Percentiles rank a stretch among this genome's conserved stretches.
These are phyloP conservation scores for Veloporphyrellus conicus DNA, from an alignment of 1,284 basidiomycete species.

Conservation along the genomic window DNA sequence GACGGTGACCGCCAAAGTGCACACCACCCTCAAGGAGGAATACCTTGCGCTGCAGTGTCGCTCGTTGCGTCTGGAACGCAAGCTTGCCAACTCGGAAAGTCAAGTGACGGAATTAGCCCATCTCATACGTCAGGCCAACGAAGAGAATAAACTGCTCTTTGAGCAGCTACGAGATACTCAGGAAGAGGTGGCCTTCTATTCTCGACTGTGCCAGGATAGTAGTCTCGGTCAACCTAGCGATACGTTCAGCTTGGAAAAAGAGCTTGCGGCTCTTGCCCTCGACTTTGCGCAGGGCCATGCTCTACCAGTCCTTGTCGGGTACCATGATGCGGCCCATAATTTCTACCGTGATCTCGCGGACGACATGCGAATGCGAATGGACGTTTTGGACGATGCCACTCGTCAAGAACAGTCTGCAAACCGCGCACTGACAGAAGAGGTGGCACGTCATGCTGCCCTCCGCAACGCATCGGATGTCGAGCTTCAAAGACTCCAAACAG, in stretches of 20 bases:
- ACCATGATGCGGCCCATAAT: constrained; percentile 22
- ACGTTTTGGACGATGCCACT: constrained; percentile 27
- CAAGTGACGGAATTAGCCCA: constrained; percentile 63
- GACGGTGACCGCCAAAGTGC: constrained; percentile 41
- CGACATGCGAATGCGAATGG: constrained; percentile 33
- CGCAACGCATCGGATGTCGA: constrained; percentile 39
- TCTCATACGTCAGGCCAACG: constrained; percentile 55
- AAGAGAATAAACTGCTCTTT: constrained; percentile 47
- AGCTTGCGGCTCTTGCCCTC: constrained; percentile 19
- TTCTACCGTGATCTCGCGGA: constrained; percentile 37
- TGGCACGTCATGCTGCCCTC: constrained; percentile 37
- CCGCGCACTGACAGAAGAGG: constrained; percentile 37
- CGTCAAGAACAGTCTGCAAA: constrained; percentile 32
- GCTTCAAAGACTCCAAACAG: constrained; percentile 38
- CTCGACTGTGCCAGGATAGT: constrained; percentile 19
- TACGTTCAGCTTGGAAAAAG: constrained; percentile 11
- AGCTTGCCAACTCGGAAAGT: constrained; percentile 60
- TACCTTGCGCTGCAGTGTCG: constrained; percentile 41
- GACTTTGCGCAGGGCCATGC: constrained; percentile 16
- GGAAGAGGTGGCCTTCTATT: constrained; percentile 38
- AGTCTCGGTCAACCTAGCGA: neutral
- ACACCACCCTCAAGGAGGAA: constrained; percentile 45
- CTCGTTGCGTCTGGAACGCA: constrained; percentile 55
- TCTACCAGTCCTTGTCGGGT: constrained; percentile 13
- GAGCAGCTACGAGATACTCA: constrained; percentile 42